Evolutionary conservation across 192 early-diverging fungal genomes (phyloP).

Genomic region (Coemansia sp.): DNA sequence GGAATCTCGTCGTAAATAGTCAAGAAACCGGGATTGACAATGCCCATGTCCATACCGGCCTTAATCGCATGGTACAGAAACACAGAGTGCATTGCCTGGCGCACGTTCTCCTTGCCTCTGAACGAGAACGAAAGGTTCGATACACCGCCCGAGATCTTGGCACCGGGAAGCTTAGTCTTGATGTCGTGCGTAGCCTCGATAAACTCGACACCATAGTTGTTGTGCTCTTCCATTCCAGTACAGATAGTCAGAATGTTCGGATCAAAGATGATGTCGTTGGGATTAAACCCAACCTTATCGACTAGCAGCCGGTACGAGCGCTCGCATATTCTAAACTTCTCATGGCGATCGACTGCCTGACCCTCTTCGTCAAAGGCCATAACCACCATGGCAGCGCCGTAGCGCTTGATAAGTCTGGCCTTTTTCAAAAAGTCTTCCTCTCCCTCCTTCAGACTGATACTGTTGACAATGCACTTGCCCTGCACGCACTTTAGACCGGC

Average conservation of each 20-base stretch:
- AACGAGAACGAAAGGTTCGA: slow-evolving; percentile 98
- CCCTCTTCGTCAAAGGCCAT: slow-evolving; percentile 98
- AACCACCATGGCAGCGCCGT: slow-evolving; percentile 93
- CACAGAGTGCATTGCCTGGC: slow-evolving; percentile 95
- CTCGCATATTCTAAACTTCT: slow-evolving; percentile 88
- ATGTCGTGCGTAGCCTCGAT: slow-evolving; percentile 75
- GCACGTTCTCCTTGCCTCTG: slow-evolving; percentile 88
- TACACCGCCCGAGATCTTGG: slow-evolving; percentile 94
- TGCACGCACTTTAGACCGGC: slow-evolving; percentile 95
- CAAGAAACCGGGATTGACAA: slow-evolving; percentile 95
- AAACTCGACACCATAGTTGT: slow-evolving; percentile 94
- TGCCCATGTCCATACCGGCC: slow-evolving; percentile 96
- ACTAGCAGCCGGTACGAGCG: slow-evolving; percentile 89
- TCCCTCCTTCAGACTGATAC: slow-evolving; percentile 94
- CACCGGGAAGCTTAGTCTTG: slow-evolving; percentile 79
- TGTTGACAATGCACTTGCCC: slow-evolving; percentile 98
- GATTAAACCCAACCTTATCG: slow-evolving; percentile 79
- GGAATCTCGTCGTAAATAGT: slow-evolving; percentile 96
- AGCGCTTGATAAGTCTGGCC: slow-evolving; percentile 82
- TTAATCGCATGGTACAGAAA: slow-evolving; percentile 85
- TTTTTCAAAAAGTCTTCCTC: slow-evolving; percentile 90
- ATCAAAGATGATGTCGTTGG: slow-evolving; percentile 84
- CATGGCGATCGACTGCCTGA: slow-evolving; percentile 79
- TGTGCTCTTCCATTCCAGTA: slow-evolving; percentile 97
- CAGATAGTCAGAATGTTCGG: slow-evolving; percentile 96